phyloP scores from a whole-genome alignment of 2,329 filamentous ascomycete genomes.

The Botryotinia narcissicola region DNA sequence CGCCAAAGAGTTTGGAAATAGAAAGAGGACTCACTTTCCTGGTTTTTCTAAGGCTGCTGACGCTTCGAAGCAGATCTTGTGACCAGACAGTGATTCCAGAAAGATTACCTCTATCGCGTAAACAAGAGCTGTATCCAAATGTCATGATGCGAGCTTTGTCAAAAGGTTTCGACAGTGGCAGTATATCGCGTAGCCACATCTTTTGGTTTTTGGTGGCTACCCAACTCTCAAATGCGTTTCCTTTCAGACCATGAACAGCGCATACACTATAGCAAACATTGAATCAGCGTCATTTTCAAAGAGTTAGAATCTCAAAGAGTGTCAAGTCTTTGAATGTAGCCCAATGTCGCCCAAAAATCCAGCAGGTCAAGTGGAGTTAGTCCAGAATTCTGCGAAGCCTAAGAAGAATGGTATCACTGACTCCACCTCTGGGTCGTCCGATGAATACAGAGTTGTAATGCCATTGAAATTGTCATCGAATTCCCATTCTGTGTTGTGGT shows the following conservation, averaged over 20 bases:
- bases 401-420: not conserved
- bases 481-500: not conserved
- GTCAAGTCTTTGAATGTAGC: not conserved
- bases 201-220: not conserved
- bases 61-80: constrained; percentile 1
- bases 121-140: not conserved
- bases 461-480: not conserved
- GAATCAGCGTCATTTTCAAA: not conserved
- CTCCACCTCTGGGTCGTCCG: not conserved
- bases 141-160: constrained; percentile 2
- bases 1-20: not conserved
- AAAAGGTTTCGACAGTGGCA: not conserved
- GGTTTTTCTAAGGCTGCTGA: not conserved
- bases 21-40: not conserved
- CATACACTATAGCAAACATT: not conserved
- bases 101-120: not conserved
- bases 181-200: not conserved
- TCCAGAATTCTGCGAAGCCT: not conserved
- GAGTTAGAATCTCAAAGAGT: not conserved
- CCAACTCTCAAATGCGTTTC: constrained; percentile 6
- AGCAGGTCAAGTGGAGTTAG: not conserved
- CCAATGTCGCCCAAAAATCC: not conserved
- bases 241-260: not conserved
- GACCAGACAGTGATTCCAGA: not conserved
- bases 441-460: not conserved